phyloP scores from a whole-genome alignment of 805 yeast genomes.

The Saturnispora zaruensis region DNA sequence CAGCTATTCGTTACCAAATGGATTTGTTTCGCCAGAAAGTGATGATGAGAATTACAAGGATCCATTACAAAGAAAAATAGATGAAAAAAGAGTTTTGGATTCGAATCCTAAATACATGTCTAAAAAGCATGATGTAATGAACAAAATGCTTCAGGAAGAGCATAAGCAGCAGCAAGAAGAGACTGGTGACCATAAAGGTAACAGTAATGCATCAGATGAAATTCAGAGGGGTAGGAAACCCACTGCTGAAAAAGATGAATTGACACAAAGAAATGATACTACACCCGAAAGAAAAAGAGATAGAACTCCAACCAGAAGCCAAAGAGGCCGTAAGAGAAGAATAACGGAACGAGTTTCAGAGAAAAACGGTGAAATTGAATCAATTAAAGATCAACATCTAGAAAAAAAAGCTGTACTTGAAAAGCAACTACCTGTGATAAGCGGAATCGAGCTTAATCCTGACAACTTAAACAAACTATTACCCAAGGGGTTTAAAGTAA shows the following conservation, averaged over 20 bases:
- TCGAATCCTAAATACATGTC: slow-evolving; percentile 15
- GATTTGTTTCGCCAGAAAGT: background rate
- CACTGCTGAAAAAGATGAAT: background rate
- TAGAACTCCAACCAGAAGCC: slow-evolving; percentile 13
- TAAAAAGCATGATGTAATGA: background rate
- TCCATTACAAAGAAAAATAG: background rate
- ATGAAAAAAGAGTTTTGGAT: background rate
- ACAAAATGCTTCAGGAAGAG: slow-evolving; percentile 28
- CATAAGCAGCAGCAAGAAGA: slow-evolving; percentile 41
- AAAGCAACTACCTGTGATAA: slow-evolving; percentile 21
- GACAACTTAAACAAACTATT: slow-evolving; percentile 39
- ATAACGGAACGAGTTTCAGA: background rate
- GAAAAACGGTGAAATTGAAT: background rate
- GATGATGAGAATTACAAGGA: background rate
- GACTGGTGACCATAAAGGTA: slow-evolving; percentile 23
- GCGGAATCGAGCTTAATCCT: slow-evolving; percentile 35
- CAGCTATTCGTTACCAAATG: background rate
- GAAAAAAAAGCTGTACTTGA: background rate
- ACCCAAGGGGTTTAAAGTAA: slow-evolving; percentile 42
- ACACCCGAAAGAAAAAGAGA: slow-evolving; percentile 11
- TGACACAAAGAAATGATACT: background rate
- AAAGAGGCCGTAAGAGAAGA: slow-evolving; percentile 5
- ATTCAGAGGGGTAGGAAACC: slow-evolving; percentile 11
- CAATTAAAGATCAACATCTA: background rate
- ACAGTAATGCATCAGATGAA: slow-evolving; percentile 15